Percentiles rank a stretch among this genome's conserved stretches.
phyloP scores from a whole-genome alignment of 148 eudicot genomes.

The Gaultheria prostrata region DNA sequence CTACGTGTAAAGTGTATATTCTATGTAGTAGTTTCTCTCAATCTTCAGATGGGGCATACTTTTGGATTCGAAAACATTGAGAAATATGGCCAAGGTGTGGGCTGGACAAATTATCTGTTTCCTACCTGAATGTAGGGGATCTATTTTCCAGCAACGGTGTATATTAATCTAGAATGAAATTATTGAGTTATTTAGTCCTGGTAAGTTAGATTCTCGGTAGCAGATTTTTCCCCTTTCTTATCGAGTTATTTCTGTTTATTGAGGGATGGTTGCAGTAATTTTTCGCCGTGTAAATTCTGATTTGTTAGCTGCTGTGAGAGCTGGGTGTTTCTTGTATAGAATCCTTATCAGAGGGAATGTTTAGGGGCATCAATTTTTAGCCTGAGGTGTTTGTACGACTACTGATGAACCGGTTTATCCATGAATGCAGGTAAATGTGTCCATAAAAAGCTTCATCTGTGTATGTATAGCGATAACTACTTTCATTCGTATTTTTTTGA shows the following conservation, averaged over 20 bases:
- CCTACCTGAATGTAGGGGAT: background rate
- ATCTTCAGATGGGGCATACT: background rate
- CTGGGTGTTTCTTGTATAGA: background rate
- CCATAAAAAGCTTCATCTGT: background rate
- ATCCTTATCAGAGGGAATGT: background rate
- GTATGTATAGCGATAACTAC: background rate
- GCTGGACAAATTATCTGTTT: background rate
- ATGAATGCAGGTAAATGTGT: background rate
- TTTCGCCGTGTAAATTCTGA: background rate
- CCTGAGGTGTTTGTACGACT: background rate
- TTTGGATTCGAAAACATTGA: background rate
- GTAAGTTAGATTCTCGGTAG: background rate
- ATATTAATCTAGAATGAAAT: background rate
- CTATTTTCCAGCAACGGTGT: background rate
- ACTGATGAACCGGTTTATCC: background rate
- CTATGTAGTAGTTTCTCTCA: slow-evolving; percentile 1
- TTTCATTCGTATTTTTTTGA: background rate
- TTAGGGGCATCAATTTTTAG: background rate
- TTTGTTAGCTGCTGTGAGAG: background rate
- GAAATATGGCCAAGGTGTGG: background rate
- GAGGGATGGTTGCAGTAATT: background rate
- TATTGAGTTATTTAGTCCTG: background rate
- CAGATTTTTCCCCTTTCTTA: background rate
- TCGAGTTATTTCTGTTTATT: background rate
- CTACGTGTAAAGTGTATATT: slow-evolving; percentile 11